Percentiles rank a stretch among this genome's conserved stretches.
phyloP scores from a whole-genome alignment of 768 basidiomycete genomes.

The Tremella fuciformis region DNA sequence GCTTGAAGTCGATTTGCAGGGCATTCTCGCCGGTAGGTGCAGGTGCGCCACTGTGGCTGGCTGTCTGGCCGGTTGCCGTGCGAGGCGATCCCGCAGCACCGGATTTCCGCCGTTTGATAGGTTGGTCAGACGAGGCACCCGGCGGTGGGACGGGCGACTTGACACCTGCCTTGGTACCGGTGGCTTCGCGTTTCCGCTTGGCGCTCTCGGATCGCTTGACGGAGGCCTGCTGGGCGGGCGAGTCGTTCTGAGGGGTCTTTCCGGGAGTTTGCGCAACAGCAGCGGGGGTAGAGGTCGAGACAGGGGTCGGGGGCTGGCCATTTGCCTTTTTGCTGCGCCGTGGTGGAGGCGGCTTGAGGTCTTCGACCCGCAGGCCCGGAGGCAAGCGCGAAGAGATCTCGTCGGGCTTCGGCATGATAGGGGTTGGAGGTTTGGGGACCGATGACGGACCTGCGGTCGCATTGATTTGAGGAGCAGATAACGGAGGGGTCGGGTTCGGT shows the following conservation, averaged over 20 bases:
- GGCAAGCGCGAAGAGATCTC: slow-evolving; percentile 26
- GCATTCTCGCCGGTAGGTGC: slow-evolving; percentile 3
- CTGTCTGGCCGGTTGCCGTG: not conserved
- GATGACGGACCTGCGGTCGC: not conserved
- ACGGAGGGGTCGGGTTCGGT: not conserved
- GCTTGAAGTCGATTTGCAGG: slow-evolving; percentile 6
- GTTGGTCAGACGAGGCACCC: no score
- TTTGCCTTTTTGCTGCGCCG: slow-evolving; percentile 22
- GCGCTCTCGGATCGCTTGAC: slow-evolving; percentile 3
- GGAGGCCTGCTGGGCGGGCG: not conserved
- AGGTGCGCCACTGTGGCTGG: not conserved
- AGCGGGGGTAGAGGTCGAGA: slow-evolving; percentile 19
- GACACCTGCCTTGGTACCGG: not conserved
- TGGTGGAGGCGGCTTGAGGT: slow-evolving; percentile 41
- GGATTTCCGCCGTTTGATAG: no score
- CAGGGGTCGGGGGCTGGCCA: not conserved
- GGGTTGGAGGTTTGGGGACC: slow-evolving; percentile 1
- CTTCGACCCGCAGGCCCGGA: slow-evolving; percentile 40
- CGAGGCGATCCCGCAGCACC: not conserved
- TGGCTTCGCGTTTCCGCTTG: slow-evolving; percentile 5
- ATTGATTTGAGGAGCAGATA: not conserved
- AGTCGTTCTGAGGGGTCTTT: slow-evolving; percentile 6
- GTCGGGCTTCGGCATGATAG: not conserved
- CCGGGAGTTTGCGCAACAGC: slow-evolving; percentile 12
- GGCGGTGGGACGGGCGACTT: not conserved